Percentiles rank a stretch among this genome's conserved stretches.
Conservation (phyloP, 495 filamentous ascomycete species). For the Elaphomyces granulatus region DNA sequence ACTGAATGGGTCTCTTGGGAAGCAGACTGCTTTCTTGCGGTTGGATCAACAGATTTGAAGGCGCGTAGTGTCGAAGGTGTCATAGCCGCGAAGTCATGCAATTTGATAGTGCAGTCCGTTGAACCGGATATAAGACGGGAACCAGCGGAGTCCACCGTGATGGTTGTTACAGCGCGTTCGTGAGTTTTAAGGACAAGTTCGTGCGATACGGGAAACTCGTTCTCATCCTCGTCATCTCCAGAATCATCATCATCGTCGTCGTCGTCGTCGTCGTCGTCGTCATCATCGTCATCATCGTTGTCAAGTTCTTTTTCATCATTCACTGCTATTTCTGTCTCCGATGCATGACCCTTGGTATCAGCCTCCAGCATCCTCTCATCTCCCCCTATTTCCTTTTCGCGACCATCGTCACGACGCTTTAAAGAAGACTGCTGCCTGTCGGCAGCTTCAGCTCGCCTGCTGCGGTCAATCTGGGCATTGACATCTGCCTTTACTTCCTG, state of each 20-base stretch:
- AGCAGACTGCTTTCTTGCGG: slow-evolving; percentile 54
- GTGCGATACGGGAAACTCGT: slow-evolving; percentile 87
- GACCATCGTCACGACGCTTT: slow-evolving; percentile 8
- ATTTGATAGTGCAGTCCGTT: slow-evolving; percentile 77
- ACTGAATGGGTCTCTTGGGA: slow-evolving; percentile 75
- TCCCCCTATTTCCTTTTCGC: not conserved
- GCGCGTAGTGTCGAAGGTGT: slow-evolving; percentile 84
- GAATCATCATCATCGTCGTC: slow-evolving; percentile 42
- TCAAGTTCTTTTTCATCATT: slow-evolving; percentile 13
- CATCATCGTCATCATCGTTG: slow-evolving; percentile 23
- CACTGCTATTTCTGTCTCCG: slow-evolving; percentile 5
- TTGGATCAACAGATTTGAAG: slow-evolving; percentile 86
- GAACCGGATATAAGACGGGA: slow-evolving; percentile 76
- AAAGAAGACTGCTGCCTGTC: slow-evolving; percentile 9
- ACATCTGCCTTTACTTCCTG: slow-evolving; percentile 58
- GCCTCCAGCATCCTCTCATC: no score
- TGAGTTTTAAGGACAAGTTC: slow-evolving; percentile 87
- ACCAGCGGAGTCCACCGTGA: slow-evolving; percentile 73
- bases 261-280: slow-evolving; percentile 34
- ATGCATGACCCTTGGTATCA: slow-evolving; percentile 6
- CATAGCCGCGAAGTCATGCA: slow-evolving; percentile 93
- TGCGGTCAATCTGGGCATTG: slow-evolving; percentile 61
- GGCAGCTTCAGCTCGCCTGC: slow-evolving; percentile 41
- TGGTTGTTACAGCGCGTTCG: slow-evolving; percentile 70
- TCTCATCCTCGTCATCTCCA: slow-evolving; percentile 57